These are phyloP conservation scores for Alloteropsis semialata DNA, from an alignment of 176 grass and related monocot species.

Conservation along the genomic window DNA sequence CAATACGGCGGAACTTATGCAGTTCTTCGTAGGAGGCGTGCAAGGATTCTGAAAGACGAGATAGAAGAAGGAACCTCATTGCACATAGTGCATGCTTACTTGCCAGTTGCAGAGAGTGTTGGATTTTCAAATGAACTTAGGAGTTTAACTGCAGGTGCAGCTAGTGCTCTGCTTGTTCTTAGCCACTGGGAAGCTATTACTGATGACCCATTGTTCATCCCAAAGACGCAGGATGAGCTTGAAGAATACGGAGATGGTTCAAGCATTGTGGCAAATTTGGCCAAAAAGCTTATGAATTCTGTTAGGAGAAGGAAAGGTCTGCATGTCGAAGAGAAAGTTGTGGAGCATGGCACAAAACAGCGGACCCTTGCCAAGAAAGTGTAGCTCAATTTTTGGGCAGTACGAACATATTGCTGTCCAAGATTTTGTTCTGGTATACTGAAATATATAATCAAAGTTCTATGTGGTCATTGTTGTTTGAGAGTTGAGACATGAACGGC, in stretches of 20 bases:
- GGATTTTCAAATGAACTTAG: slow-evolving; percentile 78
- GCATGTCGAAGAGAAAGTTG: slow-evolving; percentile 87
- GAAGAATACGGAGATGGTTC: slow-evolving; percentile 93
- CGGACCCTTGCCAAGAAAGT: slow-evolving; percentile 90
- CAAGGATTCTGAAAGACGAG: slow-evolving; percentile 80
- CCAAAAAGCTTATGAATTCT: slow-evolving; percentile 82
- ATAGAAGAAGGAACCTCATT: slow-evolving; percentile 83
- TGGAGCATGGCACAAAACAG: slow-evolving; percentile 93
- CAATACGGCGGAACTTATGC: slow-evolving; percentile 67
- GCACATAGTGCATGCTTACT: slow-evolving; percentile 75
- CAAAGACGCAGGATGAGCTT: slow-evolving; percentile 80
- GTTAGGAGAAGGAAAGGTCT: slow-evolving; percentile 86
- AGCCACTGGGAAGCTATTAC: slow-evolving; percentile 84
- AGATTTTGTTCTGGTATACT: slow-evolving; percentile 20
- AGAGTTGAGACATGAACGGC: background rate
- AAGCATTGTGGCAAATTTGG: slow-evolving; percentile 75
- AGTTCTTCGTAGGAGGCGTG: slow-evolving; percentile 68
- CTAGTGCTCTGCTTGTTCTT: slow-evolving; percentile 73
- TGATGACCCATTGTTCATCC: slow-evolving; percentile 81
- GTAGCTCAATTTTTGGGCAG: slow-evolving; percentile 25
- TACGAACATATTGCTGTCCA: background rate
- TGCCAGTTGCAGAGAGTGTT: slow-evolving; percentile 77
- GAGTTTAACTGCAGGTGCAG: slow-evolving; percentile 61
- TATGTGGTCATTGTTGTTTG: background rate
- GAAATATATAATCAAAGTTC: slow-evolving; percentile 14